Conservation (phyloP, 2,329 filamentous ascomycete genomes). For the Sordariomycetes sp. region DNA sequence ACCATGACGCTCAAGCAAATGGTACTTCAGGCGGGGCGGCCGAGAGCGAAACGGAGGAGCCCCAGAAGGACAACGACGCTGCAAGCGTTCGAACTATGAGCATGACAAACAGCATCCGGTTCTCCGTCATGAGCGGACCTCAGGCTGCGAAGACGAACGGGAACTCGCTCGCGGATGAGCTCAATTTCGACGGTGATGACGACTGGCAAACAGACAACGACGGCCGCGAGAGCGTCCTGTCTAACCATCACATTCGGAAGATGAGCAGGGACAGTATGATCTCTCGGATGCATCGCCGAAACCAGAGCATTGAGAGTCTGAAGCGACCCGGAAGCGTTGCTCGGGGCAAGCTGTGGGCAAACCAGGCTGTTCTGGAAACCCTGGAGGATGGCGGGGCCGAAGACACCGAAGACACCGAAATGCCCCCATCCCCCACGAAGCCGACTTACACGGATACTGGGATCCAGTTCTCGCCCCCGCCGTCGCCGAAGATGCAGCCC, state of each 20-base stretch:
- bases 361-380: slow-evolving; percentile 42
- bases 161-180: slow-evolving; percentile 78
- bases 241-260: slow-evolving; percentile 35
- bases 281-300: slow-evolving; percentile 39
- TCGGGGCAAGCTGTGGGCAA: slow-evolving; percentile 41
- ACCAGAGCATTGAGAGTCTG: slow-evolving; percentile 48
- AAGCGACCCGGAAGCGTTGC: slow-evolving; percentile 43
- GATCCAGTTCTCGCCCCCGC: slow-evolving; percentile 73
- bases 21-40: slow-evolving; percentile 20
- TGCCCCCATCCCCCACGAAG: slow-evolving; percentile 18
- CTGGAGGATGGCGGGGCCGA: slow-evolving; percentile 40
- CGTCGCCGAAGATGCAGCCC: slow-evolving; percentile 50
- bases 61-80: slow-evolving; percentile 53
- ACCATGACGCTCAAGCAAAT: slow-evolving; percentile 45
- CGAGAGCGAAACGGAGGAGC: slow-evolving; percentile 52
- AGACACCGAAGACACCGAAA: slow-evolving; percentile 41
- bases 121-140: slow-evolving; percentile 55
- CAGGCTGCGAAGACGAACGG: slow-evolving; percentile 49
- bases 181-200: slow-evolving; percentile 77
- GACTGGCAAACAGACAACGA: slow-evolving; percentile 61
- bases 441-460: slow-evolving; percentile 62
- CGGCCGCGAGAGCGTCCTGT: slow-evolving; percentile 52
- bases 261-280: slow-evolving; percentile 47
- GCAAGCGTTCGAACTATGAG: slow-evolving; percentile 64
- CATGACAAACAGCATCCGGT: slow-evolving; percentile 61